Evolutionary conservation across 2,329 filamentous ascomycete genomes (phyloP).

Genomic region (Claviceps sorghi): DNA sequence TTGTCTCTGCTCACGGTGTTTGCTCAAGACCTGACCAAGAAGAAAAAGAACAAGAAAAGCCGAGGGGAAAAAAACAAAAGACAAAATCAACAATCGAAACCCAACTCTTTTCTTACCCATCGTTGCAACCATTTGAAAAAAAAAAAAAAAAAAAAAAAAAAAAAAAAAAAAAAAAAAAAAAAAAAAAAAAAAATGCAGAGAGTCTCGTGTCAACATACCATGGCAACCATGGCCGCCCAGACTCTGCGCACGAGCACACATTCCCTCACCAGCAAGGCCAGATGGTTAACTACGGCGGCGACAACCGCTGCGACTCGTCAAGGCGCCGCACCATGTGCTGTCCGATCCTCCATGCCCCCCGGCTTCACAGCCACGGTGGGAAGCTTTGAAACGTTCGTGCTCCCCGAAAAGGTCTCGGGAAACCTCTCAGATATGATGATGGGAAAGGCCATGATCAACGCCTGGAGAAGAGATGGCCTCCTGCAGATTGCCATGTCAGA

Average conservation of each 20-base stretch:
- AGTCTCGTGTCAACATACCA: not conserved
- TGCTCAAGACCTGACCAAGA: too few species aligned
- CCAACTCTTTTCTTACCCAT: not conserved
- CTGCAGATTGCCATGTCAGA: constrained; percentile 28
- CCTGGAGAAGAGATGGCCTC: constrained; percentile 31
- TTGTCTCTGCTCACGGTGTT: not conserved
- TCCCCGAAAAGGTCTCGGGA: constrained; percentile 23
- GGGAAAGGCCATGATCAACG: constrained; percentile 24
- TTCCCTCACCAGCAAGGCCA: not conserved
- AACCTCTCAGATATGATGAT: constrained; percentile 20
- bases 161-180: too few species aligned
- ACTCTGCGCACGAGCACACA: not conserved
- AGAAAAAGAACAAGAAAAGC: too few species aligned
- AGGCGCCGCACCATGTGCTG: not conserved
- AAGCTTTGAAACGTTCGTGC: constrained; percentile 26
- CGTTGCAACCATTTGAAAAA: not conserved
- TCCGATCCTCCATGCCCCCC: constrained; percentile 12
- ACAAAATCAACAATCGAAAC: too few species aligned
- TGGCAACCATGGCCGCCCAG: constrained; percentile 1
- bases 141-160: too few species aligned
- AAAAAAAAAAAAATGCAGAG: too few species aligned
- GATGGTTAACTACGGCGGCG: not conserved
- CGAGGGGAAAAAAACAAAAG: too few species aligned
- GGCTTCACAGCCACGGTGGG: constrained; percentile 13
- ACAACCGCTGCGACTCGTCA: not conserved